Conservation (phyloP, 2,329 filamentous ascomycete genomes). For the Xylariaceae sp. region DNA sequence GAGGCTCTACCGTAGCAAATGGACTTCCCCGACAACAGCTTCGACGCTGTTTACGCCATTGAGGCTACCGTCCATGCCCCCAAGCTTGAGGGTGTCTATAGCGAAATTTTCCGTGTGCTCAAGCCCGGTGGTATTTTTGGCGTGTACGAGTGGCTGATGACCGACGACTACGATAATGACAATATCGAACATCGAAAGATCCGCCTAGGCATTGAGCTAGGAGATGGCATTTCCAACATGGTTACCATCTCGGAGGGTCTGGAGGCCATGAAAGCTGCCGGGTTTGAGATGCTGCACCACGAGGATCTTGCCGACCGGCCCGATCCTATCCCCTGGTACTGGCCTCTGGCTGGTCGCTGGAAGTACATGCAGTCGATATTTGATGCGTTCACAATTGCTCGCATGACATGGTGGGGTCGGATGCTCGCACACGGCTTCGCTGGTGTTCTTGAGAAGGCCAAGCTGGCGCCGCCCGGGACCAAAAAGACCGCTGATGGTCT, state of each 20-base stretch:
- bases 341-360: conserved; percentile 79
- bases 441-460: conserved; percentile 67
- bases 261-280: conserved; percentile 76
- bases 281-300: conserved; percentile 76
- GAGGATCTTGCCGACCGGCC: conserved; percentile 79
- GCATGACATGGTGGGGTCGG: conserved; percentile 84
- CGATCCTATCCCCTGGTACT: conserved; percentile 86
- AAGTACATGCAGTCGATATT: conserved; percentile 73
- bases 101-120: conserved; percentile 87
- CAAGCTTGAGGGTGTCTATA: conserved; percentile 84
- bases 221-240: conserved; percentile 98
- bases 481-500: conserved; percentile 94
- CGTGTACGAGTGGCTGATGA: conserved; percentile 99
- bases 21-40: conserved; percentile 84
- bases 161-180: conserved; percentile 84
- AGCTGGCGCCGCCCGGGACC: conserved; percentile 73
- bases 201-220: conserved; percentile 89
- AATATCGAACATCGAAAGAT: conserved; percentile 84
- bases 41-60: conserved; percentile 95
- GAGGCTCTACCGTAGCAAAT: conserved; percentile 63
- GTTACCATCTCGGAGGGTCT: conserved; percentile 77
- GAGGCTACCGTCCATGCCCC: conserved; percentile 96
- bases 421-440: conserved; percentile 70
- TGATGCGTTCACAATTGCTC: conserved; percentile 76
- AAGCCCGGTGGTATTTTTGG: conserved; percentile 95